Evolutionary conservation across 2,329 filamentous ascomycete genomes (phyloP), one percentile per base, ranked within the genome.

Genomic region (Trichoderma guizhouense): DNA sequence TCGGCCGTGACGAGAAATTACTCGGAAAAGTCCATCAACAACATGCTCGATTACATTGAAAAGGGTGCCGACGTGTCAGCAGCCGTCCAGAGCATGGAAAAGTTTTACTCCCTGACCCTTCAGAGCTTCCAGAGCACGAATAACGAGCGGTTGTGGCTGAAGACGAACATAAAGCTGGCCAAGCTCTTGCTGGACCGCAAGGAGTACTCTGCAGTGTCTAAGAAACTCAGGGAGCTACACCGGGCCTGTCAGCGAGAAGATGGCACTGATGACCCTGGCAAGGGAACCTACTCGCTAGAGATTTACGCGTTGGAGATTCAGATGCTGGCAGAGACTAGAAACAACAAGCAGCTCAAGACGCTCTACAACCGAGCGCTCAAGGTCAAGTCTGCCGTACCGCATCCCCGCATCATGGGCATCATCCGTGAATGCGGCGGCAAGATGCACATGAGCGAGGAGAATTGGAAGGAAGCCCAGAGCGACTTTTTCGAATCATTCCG

Each of bases 371-470:
- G 93, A 73, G 96, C 96, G 6, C 88, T 99, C 64, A 92, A 92
- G 75, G 95, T 99, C 69, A 92, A 94, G 74, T 98, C 96, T n/a
- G 96, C 96, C 0, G 96, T 99, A 14, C 95, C 96, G 51, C 96
- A 99, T 83, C 96, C 96, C 72, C 97, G 97, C 84, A 97, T 99
- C 81, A 98, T 98, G 94, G 96, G 96, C 66, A 95, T 99, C 81
- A 99, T 99, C 79, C 92, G 95, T 69, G 96, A 99, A 84, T 99
- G 96, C 80, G 96, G 96, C 78, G 96, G 96, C 77, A 99, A 99
- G 86, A 99, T 99, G 96, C 95, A 98, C 84, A 98, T 99, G 96
- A 96, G 93, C 81, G 96, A 99, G 86, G 96, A 98, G 84, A 98
- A 98, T 81, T 99, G 96, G 96, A 94, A 96, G 81, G 93, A 95